Evolutionary conservation across 257 asterid species (phyloP).

Genomic region (Hygrophila difformis): DNA sequence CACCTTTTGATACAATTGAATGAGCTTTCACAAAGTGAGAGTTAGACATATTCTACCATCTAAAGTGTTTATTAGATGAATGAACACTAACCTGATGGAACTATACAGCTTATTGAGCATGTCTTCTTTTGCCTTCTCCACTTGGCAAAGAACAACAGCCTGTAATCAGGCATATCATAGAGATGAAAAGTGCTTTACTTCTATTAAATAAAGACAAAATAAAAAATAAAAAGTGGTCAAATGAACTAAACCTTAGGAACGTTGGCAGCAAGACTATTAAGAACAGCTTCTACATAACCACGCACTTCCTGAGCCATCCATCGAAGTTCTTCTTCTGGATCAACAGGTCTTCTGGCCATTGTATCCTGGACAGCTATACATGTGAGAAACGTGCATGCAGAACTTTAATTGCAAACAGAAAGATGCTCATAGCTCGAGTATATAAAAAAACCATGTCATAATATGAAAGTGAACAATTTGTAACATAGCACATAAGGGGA

Average conservation of each 20-base stretch:
- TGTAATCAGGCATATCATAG: constrained; percentile 24
- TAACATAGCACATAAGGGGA: neutral
- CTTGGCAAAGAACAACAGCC: constrained; percentile 90
- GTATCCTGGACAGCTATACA: constrained; percentile 47
- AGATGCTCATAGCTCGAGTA: neutral
- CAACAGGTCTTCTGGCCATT: constrained; percentile 72
- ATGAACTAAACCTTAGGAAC: constrained; percentile 53
- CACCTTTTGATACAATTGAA: neutral
- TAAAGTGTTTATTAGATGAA: neutral
- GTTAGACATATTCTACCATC: too few relatives aligned
- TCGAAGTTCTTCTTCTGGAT: constrained; percentile 82
- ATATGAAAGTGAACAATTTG: neutral
- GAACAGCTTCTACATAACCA: constrained; percentile 85
- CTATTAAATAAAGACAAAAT: constrained; percentile 10
- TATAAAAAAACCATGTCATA: constrained; percentile 5
- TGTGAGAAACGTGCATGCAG: constrained; percentile 9
- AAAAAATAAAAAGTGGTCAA: neutral
- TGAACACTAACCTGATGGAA: constrained; percentile 49
- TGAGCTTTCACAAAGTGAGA: neutral
- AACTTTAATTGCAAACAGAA: constrained; percentile 5
- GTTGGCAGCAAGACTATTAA: constrained; percentile 81
- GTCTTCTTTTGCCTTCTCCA: constrained; percentile 86
- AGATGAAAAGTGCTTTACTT: constrained; percentile 18
- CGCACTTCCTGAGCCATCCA: constrained; percentile 96
- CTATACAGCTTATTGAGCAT: constrained; percentile 77